Percentiles rank a stretch among this genome's conserved stretches.
Conservation (phyloP, 306 rosid species). For the Prunus persica region Prunus_persica_NCBIv2 NC_034009.1:36398001-36398500, state of each 20-base stretch:
- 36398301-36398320: constrained; percentile 79
- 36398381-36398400: constrained; percentile 99
- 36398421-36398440: constrained; percentile 61
- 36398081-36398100: no score
- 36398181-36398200: no score
- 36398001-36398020: no score
- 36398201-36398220: no score
- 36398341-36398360: constrained; percentile 80
- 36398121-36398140: no score
- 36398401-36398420: constrained; percentile 94
- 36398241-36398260: not conserved
- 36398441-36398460: not conserved
- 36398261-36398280: constrained; percentile 49
- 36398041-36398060: no score
- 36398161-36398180: no score
- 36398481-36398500: not conserved
- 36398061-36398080: no score
- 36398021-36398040: no score
- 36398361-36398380: constrained; percentile 82
- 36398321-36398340: constrained; percentile 83
- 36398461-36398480: not conserved
- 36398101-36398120: no score
- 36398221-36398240: not conserved
- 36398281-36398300: constrained; percentile 52
- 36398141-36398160: no score